Conservation (phyloP, 1,139 yeast species). For the Suhomyces coccinellae region DNA sequence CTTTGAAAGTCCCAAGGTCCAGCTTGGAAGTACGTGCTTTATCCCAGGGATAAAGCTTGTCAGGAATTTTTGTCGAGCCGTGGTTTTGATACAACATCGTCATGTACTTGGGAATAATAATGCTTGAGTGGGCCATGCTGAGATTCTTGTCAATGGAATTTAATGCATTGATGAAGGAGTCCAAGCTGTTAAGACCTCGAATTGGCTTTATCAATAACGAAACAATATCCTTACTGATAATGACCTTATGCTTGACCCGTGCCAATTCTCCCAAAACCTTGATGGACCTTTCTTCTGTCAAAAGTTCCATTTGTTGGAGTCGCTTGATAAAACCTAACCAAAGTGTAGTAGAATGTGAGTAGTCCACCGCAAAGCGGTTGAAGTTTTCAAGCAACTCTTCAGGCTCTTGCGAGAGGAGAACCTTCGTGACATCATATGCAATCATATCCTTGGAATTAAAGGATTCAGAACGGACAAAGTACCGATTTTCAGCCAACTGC, state of each 20-base stretch:
- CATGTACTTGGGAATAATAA: conserved; percentile 34
- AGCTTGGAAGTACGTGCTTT: background rate
- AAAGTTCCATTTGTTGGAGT: conserved; percentile 34
- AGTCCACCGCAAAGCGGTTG: conserved; percentile 27
- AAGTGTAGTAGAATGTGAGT: conserved; percentile 28
- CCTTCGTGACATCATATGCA: conserved; percentile 27
- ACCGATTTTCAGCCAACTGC: conserved; percentile 29
- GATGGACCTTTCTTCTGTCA: conserved; percentile 32
- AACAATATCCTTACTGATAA: conserved; percentile 35
- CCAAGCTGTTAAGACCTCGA: conserved; percentile 22
- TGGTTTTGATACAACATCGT: conserved; percentile 23
- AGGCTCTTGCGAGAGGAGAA: conserved; percentile 32
- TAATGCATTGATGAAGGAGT: conserved; percentile 20
- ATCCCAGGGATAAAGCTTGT: conserved; percentile 23
- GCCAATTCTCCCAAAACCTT: conserved; percentile 30
- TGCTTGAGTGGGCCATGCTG: conserved; percentile 13
- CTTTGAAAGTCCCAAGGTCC: conserved; percentile 14
- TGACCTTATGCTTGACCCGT: conserved; percentile 20
- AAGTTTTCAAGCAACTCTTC: conserved; percentile 35
- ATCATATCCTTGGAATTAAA: conserved; percentile 20
- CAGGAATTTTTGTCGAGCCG: conserved; percentile 12
- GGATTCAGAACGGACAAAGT: conserved; percentile 15
- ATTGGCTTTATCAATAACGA: conserved; percentile 31
- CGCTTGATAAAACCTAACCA: conserved; percentile 42
- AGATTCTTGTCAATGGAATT: conserved; percentile 10